These are phyloP conservation scores for Lichtheimia hyalospora DNA, from an alignment of 371 early-diverging fungal species.

Conservation along the genomic window DNA sequence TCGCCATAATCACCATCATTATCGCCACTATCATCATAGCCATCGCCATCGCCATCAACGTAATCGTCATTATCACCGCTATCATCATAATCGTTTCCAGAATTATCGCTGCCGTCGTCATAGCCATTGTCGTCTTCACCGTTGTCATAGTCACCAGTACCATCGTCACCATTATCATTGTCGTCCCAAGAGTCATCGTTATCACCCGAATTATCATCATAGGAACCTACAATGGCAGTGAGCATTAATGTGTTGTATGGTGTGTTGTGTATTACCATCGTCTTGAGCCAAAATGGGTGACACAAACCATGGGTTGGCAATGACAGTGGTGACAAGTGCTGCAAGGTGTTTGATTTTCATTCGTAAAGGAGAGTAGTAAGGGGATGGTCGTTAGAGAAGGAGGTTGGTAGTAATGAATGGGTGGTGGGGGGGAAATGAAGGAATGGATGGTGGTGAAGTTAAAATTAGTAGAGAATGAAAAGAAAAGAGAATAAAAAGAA, in stretches of 20 bases:
- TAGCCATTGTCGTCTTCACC: background rate
- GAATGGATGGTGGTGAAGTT: background rate
- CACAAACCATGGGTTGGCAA: conserved; percentile 1
- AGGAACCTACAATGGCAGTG: background rate
- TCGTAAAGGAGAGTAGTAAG: background rate
- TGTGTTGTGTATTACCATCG: background rate
- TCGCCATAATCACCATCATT: background rate
- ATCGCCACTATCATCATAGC: background rate
- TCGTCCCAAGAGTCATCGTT: background rate
- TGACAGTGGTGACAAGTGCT: background rate
- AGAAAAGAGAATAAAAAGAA: background rate
- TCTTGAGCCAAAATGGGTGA: conserved; percentile 1
- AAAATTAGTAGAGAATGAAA: background rate
- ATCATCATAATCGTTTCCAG: background rate
- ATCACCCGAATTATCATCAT: background rate
- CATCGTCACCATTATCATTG: background rate
- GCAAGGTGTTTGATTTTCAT: background rate
- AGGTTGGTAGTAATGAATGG: background rate
- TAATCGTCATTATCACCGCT: background rate
- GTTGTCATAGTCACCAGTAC: background rate
- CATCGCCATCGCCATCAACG: background rate
- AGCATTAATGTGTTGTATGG: background rate
- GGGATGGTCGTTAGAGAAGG: background rate
- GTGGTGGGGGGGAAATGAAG: background rate
- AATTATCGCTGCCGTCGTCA: background rate